Conservation (phyloP, 441 rosid genomes). For the Geranium incanum region DNA sequence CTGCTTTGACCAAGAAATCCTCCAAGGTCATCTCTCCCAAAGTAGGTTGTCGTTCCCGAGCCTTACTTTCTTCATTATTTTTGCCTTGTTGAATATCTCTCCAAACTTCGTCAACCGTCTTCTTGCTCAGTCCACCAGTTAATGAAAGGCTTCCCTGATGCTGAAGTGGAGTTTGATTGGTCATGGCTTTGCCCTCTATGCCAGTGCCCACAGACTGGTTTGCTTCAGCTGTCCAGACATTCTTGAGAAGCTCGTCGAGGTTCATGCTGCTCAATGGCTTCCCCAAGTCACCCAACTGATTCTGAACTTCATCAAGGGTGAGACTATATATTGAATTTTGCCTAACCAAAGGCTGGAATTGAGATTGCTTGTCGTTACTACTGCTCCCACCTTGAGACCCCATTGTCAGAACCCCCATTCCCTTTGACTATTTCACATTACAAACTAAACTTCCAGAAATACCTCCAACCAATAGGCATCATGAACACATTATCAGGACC, state of each 20-base stretch:
- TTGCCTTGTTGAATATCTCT: conserved; percentile 5
- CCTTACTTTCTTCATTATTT: not conserved
- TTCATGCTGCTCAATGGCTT: conserved; percentile 27
- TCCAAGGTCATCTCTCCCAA: conserved; percentile 9
- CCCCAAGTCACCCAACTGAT: conserved; percentile 26
- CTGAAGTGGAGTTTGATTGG: not conserved
- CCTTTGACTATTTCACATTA: not conserved
- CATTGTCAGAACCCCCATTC: conserved; percentile 9
- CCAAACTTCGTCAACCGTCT: conserved; percentile 6
- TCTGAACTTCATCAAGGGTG: conserved; percentile 25
- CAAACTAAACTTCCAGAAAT: not conserved
- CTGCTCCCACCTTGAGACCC: conserved; percentile 5
- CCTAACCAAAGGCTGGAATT: not conserved
- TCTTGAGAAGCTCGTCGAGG: conserved; percentile 26
- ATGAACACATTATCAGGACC: not conserved
- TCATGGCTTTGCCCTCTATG: not conserved
- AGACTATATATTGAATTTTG: conserved; percentile 21
- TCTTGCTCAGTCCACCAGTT: not conserved
- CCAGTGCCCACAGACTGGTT: not conserved
- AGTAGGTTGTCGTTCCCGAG: not conserved
- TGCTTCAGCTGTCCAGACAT: conserved; percentile 25
- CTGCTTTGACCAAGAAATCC: conserved; percentile 5
- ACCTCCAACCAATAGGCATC: not conserved
- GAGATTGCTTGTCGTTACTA: conserved; percentile 1
- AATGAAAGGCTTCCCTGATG: not conserved